Evolutionary conservation across 2,329 filamentous ascomycete genomes (phyloP), one percentile per base, ranked within the genome.

Genomic region (Fusarium euwallaceae): DNA sequence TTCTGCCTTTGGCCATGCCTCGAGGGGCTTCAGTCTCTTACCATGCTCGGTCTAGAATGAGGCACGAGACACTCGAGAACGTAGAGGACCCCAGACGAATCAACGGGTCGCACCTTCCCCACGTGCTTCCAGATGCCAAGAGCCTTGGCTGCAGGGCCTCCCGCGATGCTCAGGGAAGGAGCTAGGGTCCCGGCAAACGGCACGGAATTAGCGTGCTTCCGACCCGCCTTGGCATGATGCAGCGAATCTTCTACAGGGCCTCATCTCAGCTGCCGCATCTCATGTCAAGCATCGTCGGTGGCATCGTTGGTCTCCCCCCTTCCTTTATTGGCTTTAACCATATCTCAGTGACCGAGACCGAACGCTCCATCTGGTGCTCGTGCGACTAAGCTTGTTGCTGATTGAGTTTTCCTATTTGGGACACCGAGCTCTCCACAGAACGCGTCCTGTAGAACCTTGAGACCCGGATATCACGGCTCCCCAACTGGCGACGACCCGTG

Each of bases 41-140:
- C 69, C 69, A 55, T 64, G 61, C 63, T 76, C 70, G 69, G 76
- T 73, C 61, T 74, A 67, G 61, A 45, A 71, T 55, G 53, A 66
- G 62, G 75, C 73, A 78, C 66, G 67, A 71, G 71, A 73, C 69
- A 60, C 17, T 43, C 22, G 56, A 66, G 24, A 22, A 61, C 22
- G 51, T 16, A 37, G 32, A n/a, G 32, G 6, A 20, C 12, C 11
- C 24, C n/a, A n/a, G 48, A 48, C 77, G 69, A 78, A 78, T 78
- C 66, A 70, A 64, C 9, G 34, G 22, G 14, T 34, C 48, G 36
- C 43, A 34, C 37, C n/a, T 27, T 39, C 60, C 68, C 72, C 76
- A 78, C 77, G 77, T 78, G 76, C 68, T 60, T 51, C 27, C 36
- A 36, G 41, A 43, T 67, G 71, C 69, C 69, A 66, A 75, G 75